Evolutionary conservation across 805 yeast species (phyloP).

Genomic region (Debaryomyces maramus): DNA sequence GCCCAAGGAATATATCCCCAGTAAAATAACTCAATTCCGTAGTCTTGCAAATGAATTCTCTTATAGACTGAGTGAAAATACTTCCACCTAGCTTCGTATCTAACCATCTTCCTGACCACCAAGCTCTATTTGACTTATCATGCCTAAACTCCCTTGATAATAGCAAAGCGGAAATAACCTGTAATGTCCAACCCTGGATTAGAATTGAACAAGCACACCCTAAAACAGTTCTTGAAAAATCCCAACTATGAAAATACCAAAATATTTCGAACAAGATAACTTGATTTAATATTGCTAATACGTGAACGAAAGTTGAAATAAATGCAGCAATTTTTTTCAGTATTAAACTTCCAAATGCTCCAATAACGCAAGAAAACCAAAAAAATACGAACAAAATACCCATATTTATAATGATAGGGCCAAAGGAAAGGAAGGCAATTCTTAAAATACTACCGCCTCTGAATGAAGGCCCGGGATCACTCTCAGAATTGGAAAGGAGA

Average conservation of each 20-base stretch:
- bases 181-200: constrained; percentile 59
- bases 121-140: constrained; percentile 59
- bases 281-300: constrained; percentile 52
- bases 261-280: constrained; percentile 58
- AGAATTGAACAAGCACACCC: constrained; percentile 59
- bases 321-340: constrained; percentile 48
- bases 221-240: constrained; percentile 55
- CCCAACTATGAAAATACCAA: constrained; percentile 69
- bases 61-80: constrained; percentile 57
- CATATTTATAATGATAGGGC: constrained; percentile 50
- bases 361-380: constrained; percentile 45
- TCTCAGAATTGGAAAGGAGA: constrained; percentile 55
- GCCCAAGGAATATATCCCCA: constrained; percentile 61
- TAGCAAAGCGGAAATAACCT: constrained; percentile 46
- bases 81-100: constrained; percentile 62
- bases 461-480: too few species aligned
- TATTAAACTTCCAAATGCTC: constrained; percentile 50
- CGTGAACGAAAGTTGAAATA: constrained; percentile 58
- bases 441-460: constrained; percentile 41
- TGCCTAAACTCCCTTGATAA: constrained; percentile 64
- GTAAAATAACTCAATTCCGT: constrained; percentile 70
- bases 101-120: constrained; percentile 71
- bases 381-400: constrained; percentile 41
- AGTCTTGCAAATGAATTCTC: constrained; percentile 64
- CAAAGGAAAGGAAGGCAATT: constrained; percentile 42